Conservation (phyloP, 768 basidiomycete species). For the Mycena albidolilacea region DNA sequence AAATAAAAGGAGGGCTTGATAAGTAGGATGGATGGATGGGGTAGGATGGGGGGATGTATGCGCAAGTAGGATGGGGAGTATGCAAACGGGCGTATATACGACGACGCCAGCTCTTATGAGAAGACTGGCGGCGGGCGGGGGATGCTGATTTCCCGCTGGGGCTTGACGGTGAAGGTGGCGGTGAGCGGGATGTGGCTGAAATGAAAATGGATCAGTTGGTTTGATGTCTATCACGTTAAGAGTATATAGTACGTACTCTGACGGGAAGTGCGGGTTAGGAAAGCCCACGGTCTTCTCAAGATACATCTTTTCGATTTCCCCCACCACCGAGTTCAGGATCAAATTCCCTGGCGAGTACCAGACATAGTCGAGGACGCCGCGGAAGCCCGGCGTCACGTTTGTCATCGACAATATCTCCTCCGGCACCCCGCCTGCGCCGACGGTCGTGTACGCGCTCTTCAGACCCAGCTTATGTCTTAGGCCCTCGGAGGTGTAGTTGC, state of each 20-base stretch:
- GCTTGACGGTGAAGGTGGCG: slow-evolving; percentile 37
- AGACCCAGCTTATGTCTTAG: slow-evolving; percentile 83
- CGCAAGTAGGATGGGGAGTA: slow-evolving; percentile 3
- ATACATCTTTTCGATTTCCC: slow-evolving; percentile 89
- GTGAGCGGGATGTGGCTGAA: slow-evolving; percentile 35
- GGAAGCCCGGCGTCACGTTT: slow-evolving; percentile 91
- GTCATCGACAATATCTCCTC: slow-evolving; percentile 65
- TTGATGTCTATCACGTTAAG: background rate
- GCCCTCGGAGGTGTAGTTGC: slow-evolving; percentile 93
- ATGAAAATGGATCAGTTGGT: background rate
- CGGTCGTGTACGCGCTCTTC: slow-evolving; percentile 85
- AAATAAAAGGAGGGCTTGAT: slow-evolving; percentile 22
- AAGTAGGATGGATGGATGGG: slow-evolving; percentile 8
- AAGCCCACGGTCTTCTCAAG: slow-evolving; percentile 94
- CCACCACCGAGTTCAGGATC: slow-evolving; percentile 86
- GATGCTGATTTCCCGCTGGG: slow-evolving; percentile 32
- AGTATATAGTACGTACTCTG: slow-evolving; percentile 78
- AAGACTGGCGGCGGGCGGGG: slow-evolving; percentile 37
- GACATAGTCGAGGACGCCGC: slow-evolving; percentile 92
- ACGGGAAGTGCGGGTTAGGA: slow-evolving; percentile 97
- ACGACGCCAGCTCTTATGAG: slow-evolving; percentile 28
- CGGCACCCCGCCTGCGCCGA: slow-evolving; percentile 62
- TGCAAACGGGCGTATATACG: slow-evolving; percentile 18
- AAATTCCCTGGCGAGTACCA: slow-evolving; percentile 89
- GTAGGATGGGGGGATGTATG: background rate